Conservation (phyloP, 805 yeast species). For the Nakazawaea pomicola region DNA sequence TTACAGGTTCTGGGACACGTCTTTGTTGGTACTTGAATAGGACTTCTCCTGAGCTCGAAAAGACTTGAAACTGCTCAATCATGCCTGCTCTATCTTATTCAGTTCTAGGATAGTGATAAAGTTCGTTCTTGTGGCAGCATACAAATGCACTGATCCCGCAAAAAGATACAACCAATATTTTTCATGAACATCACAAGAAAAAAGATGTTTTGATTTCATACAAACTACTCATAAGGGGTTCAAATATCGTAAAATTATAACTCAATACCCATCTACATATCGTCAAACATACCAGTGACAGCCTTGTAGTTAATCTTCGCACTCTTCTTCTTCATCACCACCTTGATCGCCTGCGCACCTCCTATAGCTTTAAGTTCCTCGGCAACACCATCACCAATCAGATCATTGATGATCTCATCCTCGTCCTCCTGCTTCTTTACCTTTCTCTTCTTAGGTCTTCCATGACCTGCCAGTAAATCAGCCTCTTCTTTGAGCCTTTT, state of each 20-base stretch:
- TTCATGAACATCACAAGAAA: neutral
- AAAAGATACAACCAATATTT: too few species aligned
- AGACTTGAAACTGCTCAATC: slow-evolving; percentile 46
- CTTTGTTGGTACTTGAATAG: slow-evolving; percentile 40
- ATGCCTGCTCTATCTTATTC: too few species aligned
- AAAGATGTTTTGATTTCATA: neutral
- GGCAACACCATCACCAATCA: slow-evolving; percentile 29
- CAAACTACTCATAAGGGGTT: slow-evolving; percentile 1
- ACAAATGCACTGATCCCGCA: too few species aligned
- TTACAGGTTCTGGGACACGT: slow-evolving; percentile 33
- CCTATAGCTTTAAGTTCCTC: slow-evolving; percentile 29
- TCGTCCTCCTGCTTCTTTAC: slow-evolving; percentile 12
- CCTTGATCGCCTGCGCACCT: slow-evolving; percentile 29
- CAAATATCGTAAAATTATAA: neutral
- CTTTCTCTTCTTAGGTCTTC: slow-evolving; percentile 47
- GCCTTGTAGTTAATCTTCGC: slow-evolving; percentile 89
- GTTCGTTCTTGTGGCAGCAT: too few species aligned
- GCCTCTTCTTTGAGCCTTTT: slow-evolving; percentile 82
- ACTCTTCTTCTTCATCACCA: slow-evolving; percentile 73
- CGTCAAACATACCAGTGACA: slow-evolving; percentile 47
- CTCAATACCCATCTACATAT: neutral
- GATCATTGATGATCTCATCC: slow-evolving; percentile 1
- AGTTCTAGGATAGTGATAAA: too few species aligned
- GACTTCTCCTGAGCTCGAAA: slow-evolving; percentile 46
- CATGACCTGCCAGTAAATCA: slow-evolving; percentile 79